phyloP scores from a whole-genome alignment of 805 yeast species.

The Wickerhamomyces chambardii region DNA sequence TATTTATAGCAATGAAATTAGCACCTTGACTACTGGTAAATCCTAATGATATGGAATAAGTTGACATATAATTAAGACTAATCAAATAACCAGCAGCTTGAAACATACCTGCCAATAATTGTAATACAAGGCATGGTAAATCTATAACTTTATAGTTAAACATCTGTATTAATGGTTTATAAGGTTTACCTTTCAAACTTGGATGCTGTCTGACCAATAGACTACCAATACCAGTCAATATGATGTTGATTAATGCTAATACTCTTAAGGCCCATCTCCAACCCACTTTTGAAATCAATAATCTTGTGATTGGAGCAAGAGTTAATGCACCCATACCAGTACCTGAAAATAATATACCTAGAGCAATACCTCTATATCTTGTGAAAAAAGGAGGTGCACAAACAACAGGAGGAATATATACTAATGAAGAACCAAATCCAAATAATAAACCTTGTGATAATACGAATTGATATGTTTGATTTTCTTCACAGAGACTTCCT shows the following conservation, averaged over 20 bases:
- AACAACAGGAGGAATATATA: slow-evolving; percentile 24
- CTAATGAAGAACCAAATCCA: slow-evolving; percentile 24
- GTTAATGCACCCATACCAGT: slow-evolving; percentile 27
- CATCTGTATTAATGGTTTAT: slow-evolving; percentile 2
- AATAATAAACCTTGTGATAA: slow-evolving; percentile 24
- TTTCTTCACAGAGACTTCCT: slow-evolving; percentile 15
- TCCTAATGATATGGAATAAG: slow-evolving; percentile 22
- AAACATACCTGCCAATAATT: slow-evolving; percentile 16
- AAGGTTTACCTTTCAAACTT: slow-evolving; percentile 1
- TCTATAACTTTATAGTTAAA: slow-evolving; percentile 5
- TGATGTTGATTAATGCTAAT: slow-evolving; percentile 20
- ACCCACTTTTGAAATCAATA: slow-evolving; percentile 18
- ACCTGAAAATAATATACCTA: slow-evolving; percentile 26
- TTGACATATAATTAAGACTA: slow-evolving; percentile 24
- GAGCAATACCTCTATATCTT: slow-evolving; percentile 23
- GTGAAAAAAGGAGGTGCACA: slow-evolving; percentile 24
- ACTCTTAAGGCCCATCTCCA: slow-evolving; percentile 26
- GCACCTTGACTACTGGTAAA: slow-evolving; percentile 22
- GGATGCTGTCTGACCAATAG: slow-evolving; percentile 6
- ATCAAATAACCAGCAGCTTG: slow-evolving; percentile 28
- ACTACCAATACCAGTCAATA: not conserved
- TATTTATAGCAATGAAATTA: slow-evolving; percentile 24
- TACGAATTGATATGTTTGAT: slow-evolving; percentile 17
- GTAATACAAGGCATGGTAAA: slow-evolving; percentile 3
- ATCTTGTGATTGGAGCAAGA: slow-evolving; percentile 20